A percentile compares a stretch with the other conserved stretches of the same genome.
These are phyloP conservation scores for Ligustrum vulgare DNA, from an alignment of 257 asterid genomes.

Conservation along the genomic window DNA sequence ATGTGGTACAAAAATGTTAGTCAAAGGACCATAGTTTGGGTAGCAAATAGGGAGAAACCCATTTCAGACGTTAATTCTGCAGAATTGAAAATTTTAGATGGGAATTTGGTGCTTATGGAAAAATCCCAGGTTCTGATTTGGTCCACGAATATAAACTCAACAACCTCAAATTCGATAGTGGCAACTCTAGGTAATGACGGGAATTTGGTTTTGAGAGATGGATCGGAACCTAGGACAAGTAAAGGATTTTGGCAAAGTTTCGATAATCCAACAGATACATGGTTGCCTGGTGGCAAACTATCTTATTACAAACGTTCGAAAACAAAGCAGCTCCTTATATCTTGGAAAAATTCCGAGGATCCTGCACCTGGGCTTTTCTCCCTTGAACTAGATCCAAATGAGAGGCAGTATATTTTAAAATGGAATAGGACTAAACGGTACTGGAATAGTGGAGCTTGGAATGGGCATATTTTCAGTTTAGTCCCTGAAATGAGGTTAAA, in stretches of 20 bases:
- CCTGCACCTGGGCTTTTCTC: conserved; percentile 23
- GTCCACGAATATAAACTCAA: conserved; percentile 19
- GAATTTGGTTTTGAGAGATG: conserved; percentile 22
- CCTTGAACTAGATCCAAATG: conserved; percentile 9
- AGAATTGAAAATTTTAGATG: conserved; percentile 14
- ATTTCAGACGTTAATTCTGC: conserved; percentile 14
- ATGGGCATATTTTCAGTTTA: conserved; percentile 6
- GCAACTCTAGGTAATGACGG: conserved; percentile 23
- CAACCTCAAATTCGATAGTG: background rate
- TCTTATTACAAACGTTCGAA: background rate
- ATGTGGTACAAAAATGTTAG: conserved; percentile 15
- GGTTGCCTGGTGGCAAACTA: conserved; percentile 11
- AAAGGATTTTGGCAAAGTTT: conserved; percentile 21
- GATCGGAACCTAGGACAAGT: conserved; percentile 1
- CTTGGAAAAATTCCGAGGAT: conserved; percentile 26
- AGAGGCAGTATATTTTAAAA: background rate
- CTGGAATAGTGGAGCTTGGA: conserved; percentile 22
- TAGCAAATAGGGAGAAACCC: conserved; percentile 23
- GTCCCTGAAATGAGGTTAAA: conserved; percentile 35
- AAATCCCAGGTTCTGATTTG: conserved; percentile 4
- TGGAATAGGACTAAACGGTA: conserved; percentile 26
- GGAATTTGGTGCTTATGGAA: conserved; percentile 19
- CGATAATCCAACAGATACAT: conserved; percentile 20
- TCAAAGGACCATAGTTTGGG: conserved; percentile 20
- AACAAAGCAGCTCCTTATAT: background rate